Evolutionary conservation across 2,329 filamentous ascomycete genomes (phyloP), one percentile per base, ranked within the genome.

Genomic region (Malbranchea zuffiana): DNA sequence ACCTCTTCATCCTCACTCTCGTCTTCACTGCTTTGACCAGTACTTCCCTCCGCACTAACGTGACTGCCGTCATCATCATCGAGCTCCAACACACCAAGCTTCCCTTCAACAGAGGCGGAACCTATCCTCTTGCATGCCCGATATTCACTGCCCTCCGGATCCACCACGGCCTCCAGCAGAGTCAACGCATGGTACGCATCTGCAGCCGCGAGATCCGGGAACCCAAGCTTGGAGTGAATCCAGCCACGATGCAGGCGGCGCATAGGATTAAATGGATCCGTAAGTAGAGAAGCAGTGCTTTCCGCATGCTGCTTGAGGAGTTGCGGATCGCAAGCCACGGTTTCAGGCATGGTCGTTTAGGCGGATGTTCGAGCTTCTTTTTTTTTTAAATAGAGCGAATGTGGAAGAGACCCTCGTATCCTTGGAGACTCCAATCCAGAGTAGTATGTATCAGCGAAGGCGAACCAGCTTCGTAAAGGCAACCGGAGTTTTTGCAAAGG

Each of bases 131-230:
- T 64, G 52, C 32, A 80, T 58, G 85, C 76, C 53, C 90, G 80
- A 51, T 86, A 92, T 57, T 95, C 85, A 48, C 82, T 87, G 25
- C 75, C 73, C 44, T 88, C 82, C 39, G 59, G 59, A 38, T 90
- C 79, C 45, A 70, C 61, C 23, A 85, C 72, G 47, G 90, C 84
- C 53, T 96, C 88, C 11, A 82, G 73, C 31, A 98, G 66, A 3
- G 94, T 72, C n/a, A 96, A 69, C 1, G 87, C 86, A 38, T 82
- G 80, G 56, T 96, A 96, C 4, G 85, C 84, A 65, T 95, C 87
- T 21, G 85, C 84, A 7, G 80, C 79, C 4, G 86, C 86, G 25
- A 98, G 73, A 57, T 98, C 90, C 0, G 85, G 84, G 57, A 94
- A 96, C 24, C 77, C 83, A 31, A 95, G 69, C 30, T 75, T 66